Evolutionary conservation across 257 asterid genomes (phyloP).

Genomic region (Solanum rostratum): DNA sequence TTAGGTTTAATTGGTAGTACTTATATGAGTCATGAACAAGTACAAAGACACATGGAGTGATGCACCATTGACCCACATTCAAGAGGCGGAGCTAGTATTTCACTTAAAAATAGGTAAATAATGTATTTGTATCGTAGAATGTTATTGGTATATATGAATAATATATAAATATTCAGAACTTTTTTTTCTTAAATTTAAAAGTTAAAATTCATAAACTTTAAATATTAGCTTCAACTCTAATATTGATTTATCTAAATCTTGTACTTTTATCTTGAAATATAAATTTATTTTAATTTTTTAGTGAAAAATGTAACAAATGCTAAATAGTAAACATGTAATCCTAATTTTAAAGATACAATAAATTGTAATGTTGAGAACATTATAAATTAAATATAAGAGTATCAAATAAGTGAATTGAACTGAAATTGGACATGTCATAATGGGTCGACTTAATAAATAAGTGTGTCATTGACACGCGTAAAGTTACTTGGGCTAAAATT

Average conservation of each 20-base stretch:
- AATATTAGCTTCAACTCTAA: no score
- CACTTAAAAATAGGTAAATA: no score
- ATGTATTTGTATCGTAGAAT: no score
- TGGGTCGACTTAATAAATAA: not conserved
- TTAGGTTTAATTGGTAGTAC: not conserved
- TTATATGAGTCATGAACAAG: not conserved
- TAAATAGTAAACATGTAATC: not conserved
- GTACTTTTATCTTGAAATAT: no score
- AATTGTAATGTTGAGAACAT: not conserved
- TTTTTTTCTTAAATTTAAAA: no score
- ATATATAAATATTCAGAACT: no score
- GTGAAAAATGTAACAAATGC: not conserved
- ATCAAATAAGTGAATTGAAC: not conserved
- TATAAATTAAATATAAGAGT: not conserved
- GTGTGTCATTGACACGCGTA: not conserved
- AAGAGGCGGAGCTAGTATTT: no score
- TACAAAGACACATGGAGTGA: constrained; percentile 8
- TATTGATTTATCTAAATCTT: no score
- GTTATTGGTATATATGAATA: no score
- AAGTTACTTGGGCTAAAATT: not conserved
- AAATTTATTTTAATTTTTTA: not conserved
- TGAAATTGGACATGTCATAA: not conserved
- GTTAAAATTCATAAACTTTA: no score
- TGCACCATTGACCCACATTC: not conserved
- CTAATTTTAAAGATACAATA: not conserved